phyloP scores from a whole-genome alignment of 1,139 yeast species.

The Taphrina pruni region DNA sequence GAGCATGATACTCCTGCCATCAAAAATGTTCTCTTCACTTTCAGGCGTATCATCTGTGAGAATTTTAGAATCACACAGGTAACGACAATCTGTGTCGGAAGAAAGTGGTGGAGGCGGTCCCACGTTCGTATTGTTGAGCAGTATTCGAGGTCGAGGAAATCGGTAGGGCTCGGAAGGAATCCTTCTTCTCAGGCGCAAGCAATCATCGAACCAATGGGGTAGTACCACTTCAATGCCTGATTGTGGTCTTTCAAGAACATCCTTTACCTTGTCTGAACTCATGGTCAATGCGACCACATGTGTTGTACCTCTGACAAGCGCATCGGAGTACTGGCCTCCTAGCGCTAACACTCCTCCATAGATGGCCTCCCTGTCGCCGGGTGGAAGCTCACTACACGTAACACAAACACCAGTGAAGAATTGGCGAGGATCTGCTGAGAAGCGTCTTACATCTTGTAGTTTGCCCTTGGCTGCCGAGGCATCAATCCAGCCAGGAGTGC shows the following conservation, averaged over 20 bases:
- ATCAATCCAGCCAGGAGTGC: constrained; percentile 26
- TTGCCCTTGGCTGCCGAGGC: constrained; percentile 15
- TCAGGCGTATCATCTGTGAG: constrained; percentile 1
- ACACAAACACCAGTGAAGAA: constrained; percentile 68
- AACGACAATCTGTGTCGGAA: constrained; percentile 25
- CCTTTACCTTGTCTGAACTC: constrained; percentile 54
- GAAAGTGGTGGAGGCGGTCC: constrained; percentile 32
- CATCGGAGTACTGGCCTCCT: constrained; percentile 74
- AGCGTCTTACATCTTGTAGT: constrained; percentile 26
- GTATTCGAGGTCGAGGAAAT: constrained; percentile 52
- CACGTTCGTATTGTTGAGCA: constrained; percentile 22
- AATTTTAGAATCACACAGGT: constrained; percentile 5
- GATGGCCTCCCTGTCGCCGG: constrained; percentile 67
- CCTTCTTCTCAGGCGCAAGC: constrained; percentile 61
- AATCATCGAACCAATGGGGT: constrained; percentile 78
- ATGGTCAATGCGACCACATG: constrained; percentile 70
- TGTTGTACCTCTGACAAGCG: constrained; percentile 73
- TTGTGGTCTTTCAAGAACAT: constrained; percentile 43
- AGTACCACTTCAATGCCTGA: constrained; percentile 61
- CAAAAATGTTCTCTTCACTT: constrained; percentile 47
- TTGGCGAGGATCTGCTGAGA: constrained; percentile 70
- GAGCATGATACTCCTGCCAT: constrained; percentile 50
- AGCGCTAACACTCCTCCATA: constrained; percentile 70
- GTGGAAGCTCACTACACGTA: constrained; percentile 65
- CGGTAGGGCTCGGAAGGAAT: constrained; percentile 63